A percentile compares a stretch with the other conserved stretches of the same genome.
Evolutionary conservation across 441 rosid species (phyloP).

Genomic region (Gossypium schwendimanii): DNA sequence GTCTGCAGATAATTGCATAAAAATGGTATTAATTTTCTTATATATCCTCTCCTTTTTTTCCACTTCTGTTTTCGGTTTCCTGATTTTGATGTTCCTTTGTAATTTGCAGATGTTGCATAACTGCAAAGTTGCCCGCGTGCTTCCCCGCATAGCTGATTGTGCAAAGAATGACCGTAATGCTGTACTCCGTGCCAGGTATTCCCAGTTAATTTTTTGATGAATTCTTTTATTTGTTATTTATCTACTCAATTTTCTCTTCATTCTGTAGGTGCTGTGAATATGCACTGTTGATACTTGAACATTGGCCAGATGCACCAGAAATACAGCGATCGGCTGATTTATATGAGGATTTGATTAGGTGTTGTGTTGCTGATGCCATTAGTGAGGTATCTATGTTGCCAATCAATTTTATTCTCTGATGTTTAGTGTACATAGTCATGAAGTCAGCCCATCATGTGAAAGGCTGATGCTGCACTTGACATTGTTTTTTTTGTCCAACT

Average conservation of each 20-base stretch:
- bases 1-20: slow-evolving; percentile 97
- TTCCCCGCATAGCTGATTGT: slow-evolving; percentile 82
- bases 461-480: neutral
- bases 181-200: slow-evolving; percentile 87
- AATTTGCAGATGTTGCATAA: slow-evolving; percentile 75
- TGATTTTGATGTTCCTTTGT: slow-evolving; percentile 4
- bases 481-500: neutral
- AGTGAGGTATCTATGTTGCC: slow-evolving; percentile 63
- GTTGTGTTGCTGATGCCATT: slow-evolving; percentile 98
- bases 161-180: slow-evolving; percentile 94
- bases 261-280: slow-evolving; percentile 86
- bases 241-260: slow-evolving; percentile 12
- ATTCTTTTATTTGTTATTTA: slow-evolving; percentile 12
- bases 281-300: slow-evolving; percentile 79
- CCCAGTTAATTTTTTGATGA: neutral
- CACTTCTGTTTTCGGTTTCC: slow-evolving; percentile 8
- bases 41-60: slow-evolving; percentile 6
- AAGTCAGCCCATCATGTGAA: slow-evolving; percentile 4
- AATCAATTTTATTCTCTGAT: slow-evolving; percentile 2
- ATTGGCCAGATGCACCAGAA: slow-evolving; percentile 97
- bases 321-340: slow-evolving; percentile 84
- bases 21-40: slow-evolving; percentile 51
- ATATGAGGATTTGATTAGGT: slow-evolving; percentile 80
- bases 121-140: slow-evolving; percentile 83
- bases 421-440: neutral